These are phyloP conservation scores for Chaetomiaceae sp. DNA, from an alignment of 2,329 filamentous ascomycete genomes.

Conservation along the genomic window DNA sequence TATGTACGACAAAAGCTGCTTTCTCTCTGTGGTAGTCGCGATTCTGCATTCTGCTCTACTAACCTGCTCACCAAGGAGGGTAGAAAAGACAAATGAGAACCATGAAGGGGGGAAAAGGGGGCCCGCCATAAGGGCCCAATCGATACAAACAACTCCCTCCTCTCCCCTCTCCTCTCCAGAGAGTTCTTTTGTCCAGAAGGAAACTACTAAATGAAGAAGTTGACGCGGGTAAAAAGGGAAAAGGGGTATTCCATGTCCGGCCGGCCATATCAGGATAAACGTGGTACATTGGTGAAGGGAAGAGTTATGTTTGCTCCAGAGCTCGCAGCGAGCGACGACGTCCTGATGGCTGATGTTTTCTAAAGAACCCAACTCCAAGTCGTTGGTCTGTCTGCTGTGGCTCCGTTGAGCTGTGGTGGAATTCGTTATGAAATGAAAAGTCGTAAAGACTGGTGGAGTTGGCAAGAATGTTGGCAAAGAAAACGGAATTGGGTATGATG, in stretches of 20 bases:
- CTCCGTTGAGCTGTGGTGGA: background rate
- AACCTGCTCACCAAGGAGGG: background rate
- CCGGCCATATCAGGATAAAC: constrained; percentile 19
- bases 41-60: constrained; percentile 4
- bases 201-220: constrained; percentile 6
- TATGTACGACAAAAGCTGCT: background rate
- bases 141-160: background rate
- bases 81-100: background rate
- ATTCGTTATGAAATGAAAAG: constrained; percentile 11
- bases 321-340: constrained; percentile 5
- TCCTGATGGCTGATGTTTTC: background rate
- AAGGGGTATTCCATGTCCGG: constrained; percentile 24
- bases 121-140: background rate
- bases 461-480: background rate
- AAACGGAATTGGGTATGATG: constrained; percentile 20
- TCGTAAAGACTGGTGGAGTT: constrained; percentile 8
- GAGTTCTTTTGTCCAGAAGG: constrained; percentile 17
- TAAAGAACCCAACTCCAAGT: background rate
- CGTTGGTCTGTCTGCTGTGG: constrained; percentile 1
- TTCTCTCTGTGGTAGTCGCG: background rate
- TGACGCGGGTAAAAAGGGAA: constrained; percentile 1
- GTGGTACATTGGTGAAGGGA: constrained; percentile 20
- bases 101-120: background rate
- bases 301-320: background rate
- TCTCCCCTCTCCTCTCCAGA: background rate